Percentiles rank a stretch among this genome's conserved stretches.
Evolutionary conservation across 2,329 filamentous ascomycete genomes (phyloP).

Genomic region (Cladobotryum protrusum): DNA sequence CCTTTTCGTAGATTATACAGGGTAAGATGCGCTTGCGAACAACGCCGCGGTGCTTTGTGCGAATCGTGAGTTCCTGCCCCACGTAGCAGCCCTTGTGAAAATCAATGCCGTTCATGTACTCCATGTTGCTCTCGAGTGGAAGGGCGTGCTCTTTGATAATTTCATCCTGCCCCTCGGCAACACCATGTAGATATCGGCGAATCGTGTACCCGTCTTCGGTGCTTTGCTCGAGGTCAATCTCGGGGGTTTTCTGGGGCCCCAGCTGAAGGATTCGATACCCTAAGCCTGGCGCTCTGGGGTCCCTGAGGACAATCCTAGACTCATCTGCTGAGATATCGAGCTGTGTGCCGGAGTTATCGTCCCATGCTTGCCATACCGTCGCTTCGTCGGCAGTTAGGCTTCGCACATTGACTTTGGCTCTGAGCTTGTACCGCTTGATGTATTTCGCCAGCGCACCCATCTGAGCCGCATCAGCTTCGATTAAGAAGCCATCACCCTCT

Average conservation of each 20-base stretch:
- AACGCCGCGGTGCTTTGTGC: slow-evolving; percentile 89
- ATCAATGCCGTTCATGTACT: slow-evolving; percentile 78
- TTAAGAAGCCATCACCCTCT: slow-evolving; percentile 46
- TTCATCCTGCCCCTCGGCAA: slow-evolving; percentile 80
- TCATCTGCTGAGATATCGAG: slow-evolving; percentile 1
- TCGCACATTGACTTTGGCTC: slow-evolving; percentile 68
- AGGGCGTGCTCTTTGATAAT: slow-evolving; percentile 65
- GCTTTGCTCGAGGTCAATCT: slow-evolving; percentile 40
- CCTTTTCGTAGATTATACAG: slow-evolving; percentile 59
- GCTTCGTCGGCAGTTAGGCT: slow-evolving; percentile 59
- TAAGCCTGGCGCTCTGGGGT: slow-evolving; percentile 49
- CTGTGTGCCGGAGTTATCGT: slow-evolving; percentile 32
- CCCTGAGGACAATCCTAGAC: slow-evolving; percentile 35
- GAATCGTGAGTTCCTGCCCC: slow-evolving; percentile 92
- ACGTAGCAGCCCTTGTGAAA: slow-evolving; percentile 97
- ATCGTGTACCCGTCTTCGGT: slow-evolving; percentile 61
- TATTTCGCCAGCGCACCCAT: slow-evolving; percentile 59
- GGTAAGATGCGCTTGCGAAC: slow-evolving; percentile 87
- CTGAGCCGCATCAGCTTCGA: slow-evolving; percentile 74
- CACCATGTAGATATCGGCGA: slow-evolving; percentile 69
- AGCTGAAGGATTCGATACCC: slow-evolving; percentile 44
- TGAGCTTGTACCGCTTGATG: slow-evolving; percentile 78
- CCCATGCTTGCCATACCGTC: slow-evolving; percentile 70
- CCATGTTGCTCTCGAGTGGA: slow-evolving; percentile 85
- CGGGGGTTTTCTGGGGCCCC: slow-evolving; percentile 22